A percentile compares a stretch with the other conserved stretches of the same genome.
phyloP scores from a whole-genome alignment of 1,139 yeast species.

The Blastobotrys buckinghamii region DNA sequence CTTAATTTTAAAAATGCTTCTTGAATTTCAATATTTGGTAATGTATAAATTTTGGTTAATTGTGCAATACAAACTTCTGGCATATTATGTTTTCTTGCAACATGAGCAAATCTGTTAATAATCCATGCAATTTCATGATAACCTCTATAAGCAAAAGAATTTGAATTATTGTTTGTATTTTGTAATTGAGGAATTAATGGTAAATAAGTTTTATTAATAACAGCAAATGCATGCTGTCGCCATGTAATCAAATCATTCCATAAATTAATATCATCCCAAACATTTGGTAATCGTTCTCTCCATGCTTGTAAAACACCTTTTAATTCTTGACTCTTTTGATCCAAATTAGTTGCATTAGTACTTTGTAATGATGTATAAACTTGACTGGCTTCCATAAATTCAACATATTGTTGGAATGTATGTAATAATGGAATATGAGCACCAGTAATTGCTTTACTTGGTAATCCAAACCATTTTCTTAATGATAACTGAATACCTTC shows the following conservation, averaged over 20 bases:
- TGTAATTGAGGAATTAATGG: constrained; percentile 87
- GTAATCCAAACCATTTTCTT: constrained; percentile 90
- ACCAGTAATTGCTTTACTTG: constrained; percentile 61
- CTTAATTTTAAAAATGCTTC: constrained; percentile 93
- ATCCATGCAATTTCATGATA: constrained; percentile 99
- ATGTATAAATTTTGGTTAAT: constrained; percentile 84
- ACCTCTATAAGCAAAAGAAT: constrained; percentile 93
- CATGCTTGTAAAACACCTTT: constrained; percentile 94
- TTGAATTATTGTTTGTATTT: constrained; percentile 62
- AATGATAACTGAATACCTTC: constrained; percentile 93
- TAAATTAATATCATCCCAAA: constrained; percentile 94
- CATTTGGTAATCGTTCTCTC: constrained; percentile 94
- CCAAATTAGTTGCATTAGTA: constrained; percentile 88
- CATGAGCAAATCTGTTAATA: constrained; percentile 96
- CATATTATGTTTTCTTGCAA: constrained; percentile 94
- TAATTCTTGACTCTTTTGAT: constrained; percentile 86
- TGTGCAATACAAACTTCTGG: constrained; percentile 95
- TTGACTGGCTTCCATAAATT: constrained; percentile 95
- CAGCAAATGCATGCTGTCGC: constrained; percentile 98
- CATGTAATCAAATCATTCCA: constrained; percentile 98
- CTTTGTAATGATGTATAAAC: constrained; percentile 84
- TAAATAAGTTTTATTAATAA: constrained; percentile 89
- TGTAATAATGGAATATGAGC: constrained; percentile 91
- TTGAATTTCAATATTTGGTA: constrained; percentile 96
- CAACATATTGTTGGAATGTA: constrained; percentile 95